These are phyloP conservation scores for Calonectria montana DNA, from an alignment of 2,329 filamentous ascomycete genomes.

Conservation along the genomic window DNA sequence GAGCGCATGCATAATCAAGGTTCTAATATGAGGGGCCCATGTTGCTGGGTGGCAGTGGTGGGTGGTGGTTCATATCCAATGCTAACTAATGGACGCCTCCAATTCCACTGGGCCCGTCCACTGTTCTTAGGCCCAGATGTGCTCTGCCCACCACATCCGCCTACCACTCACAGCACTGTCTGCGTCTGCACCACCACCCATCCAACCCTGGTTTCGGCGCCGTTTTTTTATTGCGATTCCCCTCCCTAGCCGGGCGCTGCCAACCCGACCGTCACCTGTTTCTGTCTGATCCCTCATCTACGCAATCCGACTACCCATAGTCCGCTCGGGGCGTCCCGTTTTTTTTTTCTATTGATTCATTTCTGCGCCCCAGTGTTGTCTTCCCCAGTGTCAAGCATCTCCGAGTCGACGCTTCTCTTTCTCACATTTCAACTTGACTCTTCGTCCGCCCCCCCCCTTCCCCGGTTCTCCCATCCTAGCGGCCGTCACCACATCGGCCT, in stretches of 20 bases:
- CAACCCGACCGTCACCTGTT: slow-evolving; percentile 39
- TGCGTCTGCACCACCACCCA: slow-evolving; percentile 15
- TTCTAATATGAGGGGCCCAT: not conserved
- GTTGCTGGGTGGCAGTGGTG: slow-evolving; percentile 1
- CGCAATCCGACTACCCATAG: slow-evolving; percentile 23
- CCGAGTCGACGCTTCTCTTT: not conserved
- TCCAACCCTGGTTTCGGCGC: slow-evolving; percentile 34
- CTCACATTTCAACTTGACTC: not conserved
- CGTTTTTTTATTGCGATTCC: slow-evolving; percentile 43
- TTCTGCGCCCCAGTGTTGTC: slow-evolving; percentile 10
- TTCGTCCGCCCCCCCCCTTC: not conserved
- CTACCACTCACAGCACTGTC: slow-evolving; percentile 12
- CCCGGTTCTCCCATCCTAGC: not conserved
- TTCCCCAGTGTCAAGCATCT: slow-evolving; percentile 2
- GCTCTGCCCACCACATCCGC: not conserved
- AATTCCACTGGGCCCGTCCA: slow-evolving; percentile 25
- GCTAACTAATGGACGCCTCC: slow-evolving; percentile 38
- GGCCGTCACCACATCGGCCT: slow-evolving; percentile 6
- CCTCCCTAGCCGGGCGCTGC: slow-evolving; percentile 35
- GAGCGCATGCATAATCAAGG: not conserved
- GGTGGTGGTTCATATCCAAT: slow-evolving; percentile 9
- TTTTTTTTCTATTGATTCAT: slow-evolving; percentile 27
- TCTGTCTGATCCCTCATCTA: slow-evolving; percentile 36
- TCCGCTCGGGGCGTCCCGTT: slow-evolving; percentile 20
- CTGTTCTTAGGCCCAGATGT: slow-evolving; percentile 2